Evolutionary conservation across 305 asterid genomes (phyloP).

Genomic region (Solanum hybrid): DNA sequence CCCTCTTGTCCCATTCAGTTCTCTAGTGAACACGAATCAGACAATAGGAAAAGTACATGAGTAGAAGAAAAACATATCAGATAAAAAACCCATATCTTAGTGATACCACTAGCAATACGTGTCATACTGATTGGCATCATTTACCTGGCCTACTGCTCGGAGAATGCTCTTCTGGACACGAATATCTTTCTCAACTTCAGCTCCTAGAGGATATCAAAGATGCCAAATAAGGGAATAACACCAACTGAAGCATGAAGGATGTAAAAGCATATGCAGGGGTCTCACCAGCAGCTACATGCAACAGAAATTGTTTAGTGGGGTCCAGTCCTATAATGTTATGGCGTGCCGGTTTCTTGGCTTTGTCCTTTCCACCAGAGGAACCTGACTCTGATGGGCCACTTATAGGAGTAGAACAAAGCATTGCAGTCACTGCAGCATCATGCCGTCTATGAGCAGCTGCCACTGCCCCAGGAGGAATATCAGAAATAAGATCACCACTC

Average conservation of each 20-base stretch:
- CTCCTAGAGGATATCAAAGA: conserved; percentile 40
- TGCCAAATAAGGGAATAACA: conserved; percentile 8
- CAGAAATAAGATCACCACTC: conserved; percentile 95
- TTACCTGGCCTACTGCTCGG: conserved; percentile 87
- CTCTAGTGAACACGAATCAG: neutral
- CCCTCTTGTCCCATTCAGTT: neutral
- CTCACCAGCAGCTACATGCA: conserved; percentile 92
- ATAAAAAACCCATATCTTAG: neutral
- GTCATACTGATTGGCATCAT: neutral
- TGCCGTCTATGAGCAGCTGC: conserved; percentile 94
- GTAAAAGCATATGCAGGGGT: conserved; percentile 8
- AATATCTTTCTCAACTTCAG: conserved; percentile 72
- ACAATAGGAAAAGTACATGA: neutral
- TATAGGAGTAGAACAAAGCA: conserved; percentile 89
- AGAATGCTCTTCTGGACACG: conserved; percentile 86
- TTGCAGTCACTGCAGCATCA: conserved; percentile 90
- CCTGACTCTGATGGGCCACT: conserved; percentile 78
- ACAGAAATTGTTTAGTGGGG: conserved; percentile 73
- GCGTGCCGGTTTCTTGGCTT: conserved; percentile 72
- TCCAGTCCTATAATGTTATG: conserved; percentile 83
- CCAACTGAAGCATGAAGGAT: conserved; percentile 7
- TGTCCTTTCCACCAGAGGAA: conserved; percentile 85
- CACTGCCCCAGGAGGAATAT: conserved; percentile 85
- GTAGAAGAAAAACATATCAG: neutral
- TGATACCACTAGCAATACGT: neutral